A percentile compares a stretch with the other conserved stretches of the same genome.
phyloP scores from a whole-genome alignment of 208 protist species.

The Plasmodiophora brassicae region DNA sequence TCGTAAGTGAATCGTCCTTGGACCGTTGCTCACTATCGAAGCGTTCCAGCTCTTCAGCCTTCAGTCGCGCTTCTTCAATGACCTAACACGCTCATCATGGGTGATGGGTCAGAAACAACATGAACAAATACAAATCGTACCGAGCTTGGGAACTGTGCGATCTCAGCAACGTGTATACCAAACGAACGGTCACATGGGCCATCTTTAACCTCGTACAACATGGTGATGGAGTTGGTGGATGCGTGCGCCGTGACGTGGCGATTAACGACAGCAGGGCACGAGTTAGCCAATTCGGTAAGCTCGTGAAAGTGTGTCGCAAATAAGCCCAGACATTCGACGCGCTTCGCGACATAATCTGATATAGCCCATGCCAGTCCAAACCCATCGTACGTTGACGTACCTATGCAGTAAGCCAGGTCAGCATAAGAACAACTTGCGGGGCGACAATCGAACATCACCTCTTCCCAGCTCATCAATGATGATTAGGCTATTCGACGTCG shows the following conservation, averaged over 20 bases:
- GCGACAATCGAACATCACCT: too few relatives aligned
- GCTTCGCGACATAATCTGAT: constrained; percentile 69
- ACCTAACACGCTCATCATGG: neutral
- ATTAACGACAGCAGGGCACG: constrained; percentile 63
- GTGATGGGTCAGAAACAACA: neutral
- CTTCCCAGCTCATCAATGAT: constrained; percentile 98
- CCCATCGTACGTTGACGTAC: constrained; percentile 98
- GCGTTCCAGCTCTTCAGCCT: constrained; percentile 44
- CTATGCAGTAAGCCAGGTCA: too few relatives aligned
- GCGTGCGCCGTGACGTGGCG: constrained; percentile 70
- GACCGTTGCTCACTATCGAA: constrained; percentile 23
- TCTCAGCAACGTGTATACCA: constrained; percentile 77
- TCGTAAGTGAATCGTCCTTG: too few relatives aligned
- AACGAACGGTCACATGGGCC: constrained; percentile 71
- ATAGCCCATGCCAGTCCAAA: constrained; percentile 98
- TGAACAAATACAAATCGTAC: neutral
- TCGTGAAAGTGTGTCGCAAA: constrained; percentile 99
- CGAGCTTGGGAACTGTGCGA: constrained; percentile 70
- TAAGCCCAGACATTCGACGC: constrained; percentile 62
- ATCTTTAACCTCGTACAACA: constrained; percentile 55
- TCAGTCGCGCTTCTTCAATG: constrained; percentile 43
- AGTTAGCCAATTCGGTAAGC: constrained; percentile 79
- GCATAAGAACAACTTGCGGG: too few relatives aligned
- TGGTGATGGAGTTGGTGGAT: constrained; percentile 45
- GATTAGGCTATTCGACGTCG: constrained; percentile 86